phyloP scores from a whole-genome alignment of 2,329 filamentous ascomycete genomes.

The Sporothrix mexicana region DNA sequence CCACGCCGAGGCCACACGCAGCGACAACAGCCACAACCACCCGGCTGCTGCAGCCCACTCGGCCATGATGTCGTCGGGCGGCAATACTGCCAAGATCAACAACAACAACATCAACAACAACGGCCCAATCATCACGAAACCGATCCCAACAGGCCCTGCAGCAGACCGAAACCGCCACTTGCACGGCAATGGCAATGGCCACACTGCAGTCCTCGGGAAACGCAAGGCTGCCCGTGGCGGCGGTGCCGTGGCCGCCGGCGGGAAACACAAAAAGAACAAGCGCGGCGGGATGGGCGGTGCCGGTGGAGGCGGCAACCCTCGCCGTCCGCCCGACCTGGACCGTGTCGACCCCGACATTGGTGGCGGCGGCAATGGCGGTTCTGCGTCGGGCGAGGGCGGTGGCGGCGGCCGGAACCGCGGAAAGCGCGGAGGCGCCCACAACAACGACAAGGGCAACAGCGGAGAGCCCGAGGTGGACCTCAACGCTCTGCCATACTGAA shows the following conservation, averaged over 20 bases:
- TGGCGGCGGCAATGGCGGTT: slow-evolving; percentile 31
- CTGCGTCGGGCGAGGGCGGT: slow-evolving; percentile 14
- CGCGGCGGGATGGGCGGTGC: slow-evolving; percentile 33
- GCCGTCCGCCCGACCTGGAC: slow-evolving; percentile 37
- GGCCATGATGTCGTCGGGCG: slow-evolving; percentile 23
- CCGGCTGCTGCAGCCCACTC: slow-evolving; percentile 37
- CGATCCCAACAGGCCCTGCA: slow-evolving; percentile 32
- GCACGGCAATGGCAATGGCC: slow-evolving; percentile 20
- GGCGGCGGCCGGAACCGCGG: slow-evolving; percentile 14
- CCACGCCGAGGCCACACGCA: slow-evolving; percentile 78
- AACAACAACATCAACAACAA: background rate
- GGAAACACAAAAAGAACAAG: slow-evolving; percentile 37
- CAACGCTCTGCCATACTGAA: slow-evolving; percentile 38
- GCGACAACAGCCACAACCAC: slow-evolving; percentile 51
- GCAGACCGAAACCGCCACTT: slow-evolving; percentile 29
- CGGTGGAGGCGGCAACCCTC: slow-evolving; percentile 27
- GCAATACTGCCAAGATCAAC: no score
- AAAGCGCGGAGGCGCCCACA: slow-evolving; percentile 29
- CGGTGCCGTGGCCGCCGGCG: slow-evolving; percentile 19
- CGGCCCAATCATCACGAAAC: background rate
- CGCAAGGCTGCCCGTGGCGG: slow-evolving; percentile 15
- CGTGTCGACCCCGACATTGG: slow-evolving; percentile 38
- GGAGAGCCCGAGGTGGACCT: slow-evolving; percentile 38
- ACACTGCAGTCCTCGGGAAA: background rate
- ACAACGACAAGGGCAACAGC: slow-evolving; percentile 21